Percentiles rank a stretch among this genome's conserved stretches.
phyloP scores from a whole-genome alignment of 2,329 filamentous ascomycete genomes.

The Cylindrodendrum hubeiense region DNA sequence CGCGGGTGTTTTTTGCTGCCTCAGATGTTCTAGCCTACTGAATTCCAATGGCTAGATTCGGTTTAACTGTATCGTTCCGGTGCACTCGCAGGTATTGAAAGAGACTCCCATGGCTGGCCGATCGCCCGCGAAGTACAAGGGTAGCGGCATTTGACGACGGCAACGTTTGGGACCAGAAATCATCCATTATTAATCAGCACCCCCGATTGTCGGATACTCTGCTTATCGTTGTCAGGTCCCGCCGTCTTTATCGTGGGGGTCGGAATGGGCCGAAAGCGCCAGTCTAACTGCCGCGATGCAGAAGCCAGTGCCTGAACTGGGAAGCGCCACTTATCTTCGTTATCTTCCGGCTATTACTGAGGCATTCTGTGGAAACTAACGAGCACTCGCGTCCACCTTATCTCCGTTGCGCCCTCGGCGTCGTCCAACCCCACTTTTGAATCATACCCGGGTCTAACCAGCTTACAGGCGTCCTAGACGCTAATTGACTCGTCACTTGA shows the following conservation, averaged over 20 bases:
- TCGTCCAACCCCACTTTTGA: conserved; percentile 18
- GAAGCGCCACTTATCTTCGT: conserved; percentile 14
- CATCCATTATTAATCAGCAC: conserved; percentile 9
- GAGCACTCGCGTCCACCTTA: conserved; percentile 14
- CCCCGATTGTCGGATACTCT: not conserved
- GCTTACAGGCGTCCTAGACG: not conserved
- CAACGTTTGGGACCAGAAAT: not conserved
- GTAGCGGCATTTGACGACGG: not conserved
- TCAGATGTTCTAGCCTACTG: too few species aligned
- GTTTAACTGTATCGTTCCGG: too few species aligned
- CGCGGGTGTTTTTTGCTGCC: too few species aligned
- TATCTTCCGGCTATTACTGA: conserved; percentile 7
- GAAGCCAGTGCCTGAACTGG: not conserved
- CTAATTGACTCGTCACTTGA: conserved; percentile 2
- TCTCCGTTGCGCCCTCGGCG: not conserved
- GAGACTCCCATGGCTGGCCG: too few species aligned
- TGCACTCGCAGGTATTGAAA: too few species aligned
- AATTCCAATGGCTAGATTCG: too few species aligned
- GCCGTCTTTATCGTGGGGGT: conserved; percentile 23
- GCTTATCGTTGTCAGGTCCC: not conserved
- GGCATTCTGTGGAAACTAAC: not conserved
- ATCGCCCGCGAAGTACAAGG: too few species aligned
- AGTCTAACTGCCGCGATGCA: not conserved
- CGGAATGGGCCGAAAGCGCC: conserved; percentile 22
- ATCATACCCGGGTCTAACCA: conserved; percentile 6